phyloP scores from a whole-genome alignment of 2,329 filamentous ascomycete genomes.

The Aspergillus persii region DNA sequence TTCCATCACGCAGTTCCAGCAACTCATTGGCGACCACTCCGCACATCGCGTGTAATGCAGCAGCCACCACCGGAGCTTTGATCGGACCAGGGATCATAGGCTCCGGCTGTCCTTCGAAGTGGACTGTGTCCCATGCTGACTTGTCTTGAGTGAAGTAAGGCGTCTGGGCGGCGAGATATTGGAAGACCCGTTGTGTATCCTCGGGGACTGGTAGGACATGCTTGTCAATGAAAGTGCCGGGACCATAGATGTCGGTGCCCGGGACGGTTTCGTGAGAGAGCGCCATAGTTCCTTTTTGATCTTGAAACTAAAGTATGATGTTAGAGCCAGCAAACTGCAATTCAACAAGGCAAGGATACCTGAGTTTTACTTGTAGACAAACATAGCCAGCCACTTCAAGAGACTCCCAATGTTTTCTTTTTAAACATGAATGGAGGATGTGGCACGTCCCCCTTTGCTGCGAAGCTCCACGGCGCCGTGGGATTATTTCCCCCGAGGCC shows the following conservation, averaged over 20 bases:
- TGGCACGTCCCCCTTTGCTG: too few relatives aligned
- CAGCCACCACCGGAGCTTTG: conserved; percentile 43
- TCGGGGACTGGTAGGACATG: conserved; percentile 36
- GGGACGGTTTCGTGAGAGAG: conserved; percentile 12
- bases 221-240: conserved; percentile 42
- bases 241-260: conserved; percentile 35
- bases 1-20: conserved; percentile 24
- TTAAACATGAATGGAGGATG: too few relatives aligned
- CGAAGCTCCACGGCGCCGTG: background rate
- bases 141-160: conserved; percentile 42
- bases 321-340: background rate
- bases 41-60: conserved; percentile 46
- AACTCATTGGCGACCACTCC: conserved; percentile 45
- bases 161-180: conserved; percentile 36
- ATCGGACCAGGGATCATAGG: conserved; percentile 46
- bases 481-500: background rate
- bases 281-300: background rate
- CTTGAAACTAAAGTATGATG: background rate
- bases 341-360: too few relatives aligned
- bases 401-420: too few relatives aligned
- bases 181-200: conserved; percentile 40
- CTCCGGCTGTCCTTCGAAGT: conserved; percentile 40
- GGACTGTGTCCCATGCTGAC: conserved; percentile 28
- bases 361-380: too few relatives aligned
- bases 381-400: too few relatives aligned